phyloP scores from a whole-genome alignment of 2,329 filamentous ascomycete species.

The Zasmidium angulare region DNA sequence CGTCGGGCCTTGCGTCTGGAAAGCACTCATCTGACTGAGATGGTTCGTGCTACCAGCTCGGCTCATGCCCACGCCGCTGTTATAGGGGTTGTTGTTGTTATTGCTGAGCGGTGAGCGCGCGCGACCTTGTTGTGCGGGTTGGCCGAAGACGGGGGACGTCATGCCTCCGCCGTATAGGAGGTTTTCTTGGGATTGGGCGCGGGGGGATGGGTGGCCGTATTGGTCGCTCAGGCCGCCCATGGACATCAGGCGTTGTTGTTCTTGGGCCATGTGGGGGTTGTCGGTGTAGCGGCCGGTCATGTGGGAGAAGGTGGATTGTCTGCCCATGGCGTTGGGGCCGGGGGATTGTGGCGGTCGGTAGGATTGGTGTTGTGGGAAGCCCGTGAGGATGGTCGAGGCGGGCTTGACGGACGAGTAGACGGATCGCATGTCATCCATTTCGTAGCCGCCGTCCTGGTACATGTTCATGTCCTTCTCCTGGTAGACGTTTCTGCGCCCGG shows the following conservation, averaged over 20 bases:
- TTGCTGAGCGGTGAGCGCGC: conserved; percentile 23
- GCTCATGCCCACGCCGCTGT: conserved; percentile 14
- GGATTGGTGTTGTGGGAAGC: conserved; percentile 61
- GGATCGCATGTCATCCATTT: conserved; percentile 98
- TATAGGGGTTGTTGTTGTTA: conserved; percentile 28
- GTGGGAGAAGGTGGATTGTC: conserved; percentile 68
- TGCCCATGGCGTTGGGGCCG: conserved; percentile 64
- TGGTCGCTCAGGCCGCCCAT: conserved; percentile 57
- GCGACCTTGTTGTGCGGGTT: conserved; percentile 23
- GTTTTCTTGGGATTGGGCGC: conserved; percentile 32
- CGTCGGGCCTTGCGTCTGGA: conserved; percentile 67
- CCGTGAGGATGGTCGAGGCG: conserved; percentile 80
- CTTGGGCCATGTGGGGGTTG: conserved; percentile 53
- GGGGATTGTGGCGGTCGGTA: conserved; percentile 74
- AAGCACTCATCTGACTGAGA: conserved; percentile 50
- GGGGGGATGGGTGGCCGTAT: conserved; percentile 35
- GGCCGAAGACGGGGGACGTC: conserved; percentile 31
- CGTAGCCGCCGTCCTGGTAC: conserved; percentile 59
- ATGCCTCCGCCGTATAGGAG: conserved; percentile 38
- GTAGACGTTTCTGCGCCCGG: conserved; percentile 72
- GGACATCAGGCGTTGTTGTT: conserved; percentile 56
- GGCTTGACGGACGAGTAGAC: conserved; percentile 91
- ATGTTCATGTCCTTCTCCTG: conserved; percentile 30
- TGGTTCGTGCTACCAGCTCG: conserved; percentile 29
- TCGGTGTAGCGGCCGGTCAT: conserved; percentile 57